Evolutionary conservation across 2,329 filamentous ascomycete species (phyloP).

Genomic region (Aspergillus floridensis): DNA sequence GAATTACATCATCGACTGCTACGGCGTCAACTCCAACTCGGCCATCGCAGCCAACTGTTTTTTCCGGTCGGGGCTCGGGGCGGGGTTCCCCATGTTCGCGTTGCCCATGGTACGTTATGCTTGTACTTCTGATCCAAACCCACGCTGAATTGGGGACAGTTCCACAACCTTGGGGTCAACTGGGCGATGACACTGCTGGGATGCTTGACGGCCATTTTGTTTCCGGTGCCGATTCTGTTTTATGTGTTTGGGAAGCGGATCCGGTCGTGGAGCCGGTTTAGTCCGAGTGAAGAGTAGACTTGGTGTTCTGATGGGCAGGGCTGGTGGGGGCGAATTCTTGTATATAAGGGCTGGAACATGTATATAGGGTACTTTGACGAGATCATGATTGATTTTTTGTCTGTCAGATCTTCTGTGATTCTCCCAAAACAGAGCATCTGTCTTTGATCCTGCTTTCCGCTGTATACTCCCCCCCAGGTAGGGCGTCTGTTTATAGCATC

Average conservation of each 20-base stretch:
- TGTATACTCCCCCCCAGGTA: no score
- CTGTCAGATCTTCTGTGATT: no score
- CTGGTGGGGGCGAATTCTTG: not conserved
- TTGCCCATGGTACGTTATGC: constrained; percentile 11
- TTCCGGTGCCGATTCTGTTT: constrained; percentile 46
- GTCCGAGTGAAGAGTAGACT: constrained; percentile 3
- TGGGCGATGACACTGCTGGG: constrained; percentile 31
- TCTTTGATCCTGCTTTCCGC: no score
- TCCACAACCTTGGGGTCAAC: constrained; percentile 27
- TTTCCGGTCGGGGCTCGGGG: constrained; percentile 27
- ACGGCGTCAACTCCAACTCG: constrained; percentile 30
- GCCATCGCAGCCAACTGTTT: constrained; percentile 36
- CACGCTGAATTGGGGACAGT: constrained; percentile 15
- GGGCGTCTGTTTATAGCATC: no score
- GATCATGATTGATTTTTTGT: no score
- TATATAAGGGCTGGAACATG: not conserved
- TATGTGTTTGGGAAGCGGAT: constrained; percentile 44
- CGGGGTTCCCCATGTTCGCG: constrained; percentile 32
- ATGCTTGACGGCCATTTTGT: constrained; percentile 25
- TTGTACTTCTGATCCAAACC: not conserved
- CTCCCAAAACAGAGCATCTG: no score
- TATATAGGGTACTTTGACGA: no score
- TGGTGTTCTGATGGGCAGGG: not conserved
- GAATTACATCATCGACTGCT: constrained; percentile 38
- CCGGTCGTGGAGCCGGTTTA: constrained; percentile 42